Base-by-base conservation (phyloP, 495 filamentous ascomycete species). In the Geopyxis carbonaria region DNA sequence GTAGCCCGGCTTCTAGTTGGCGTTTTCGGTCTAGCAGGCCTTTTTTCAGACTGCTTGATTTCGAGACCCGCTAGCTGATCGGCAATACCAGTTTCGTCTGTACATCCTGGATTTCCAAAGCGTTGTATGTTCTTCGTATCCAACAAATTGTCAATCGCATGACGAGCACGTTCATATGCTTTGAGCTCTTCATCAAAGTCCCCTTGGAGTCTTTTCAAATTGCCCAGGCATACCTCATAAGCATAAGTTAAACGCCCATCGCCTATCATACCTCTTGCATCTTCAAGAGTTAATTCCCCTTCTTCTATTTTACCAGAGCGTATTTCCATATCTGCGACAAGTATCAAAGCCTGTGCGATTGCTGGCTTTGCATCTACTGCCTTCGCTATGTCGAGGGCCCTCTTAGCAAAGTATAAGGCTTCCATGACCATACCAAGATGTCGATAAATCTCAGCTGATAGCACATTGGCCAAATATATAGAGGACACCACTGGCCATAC, bases 361-460 rank as follows among this genome's bases (percentile, higher is more conserved):
- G 76, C 70, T 13, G 69, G 61, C 45, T 70, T 66, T 2, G 82
- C 75, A 24, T 68, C 61, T 6, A 76, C 69, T 9, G 75, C 71
- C 30, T 70, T 65, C 34, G 80, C 83, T 43, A 93, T 72, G 54
- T 80, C 82, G 35, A 79, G 62, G 1, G 82, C 82, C 51, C 92
- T 76, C 45, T 93, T 77, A 5, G 76, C 70, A 48, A 92, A 92
- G 57, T 84, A 89, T n/a, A 87, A 62, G 5, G 86, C 79, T 55
- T 95, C 91, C 35, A 78, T 75, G 47, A 84, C 80, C 56, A 93
- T 68, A 31, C 91, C 87, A 49, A 85, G 69, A 39, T 86, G 74
- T 3, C 80, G 72, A 42, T 80, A 93, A 11, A 91, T 58, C 15
- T 64, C 65, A 3, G 84, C 81, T 4, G 92, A 68, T 38, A 82